Percentiles rank a stretch among this genome's conserved stretches.
phyloP scores from a whole-genome alignment of 2,329 filamentous ascomycete genomes.

The Epichloe elymi region DNA sequence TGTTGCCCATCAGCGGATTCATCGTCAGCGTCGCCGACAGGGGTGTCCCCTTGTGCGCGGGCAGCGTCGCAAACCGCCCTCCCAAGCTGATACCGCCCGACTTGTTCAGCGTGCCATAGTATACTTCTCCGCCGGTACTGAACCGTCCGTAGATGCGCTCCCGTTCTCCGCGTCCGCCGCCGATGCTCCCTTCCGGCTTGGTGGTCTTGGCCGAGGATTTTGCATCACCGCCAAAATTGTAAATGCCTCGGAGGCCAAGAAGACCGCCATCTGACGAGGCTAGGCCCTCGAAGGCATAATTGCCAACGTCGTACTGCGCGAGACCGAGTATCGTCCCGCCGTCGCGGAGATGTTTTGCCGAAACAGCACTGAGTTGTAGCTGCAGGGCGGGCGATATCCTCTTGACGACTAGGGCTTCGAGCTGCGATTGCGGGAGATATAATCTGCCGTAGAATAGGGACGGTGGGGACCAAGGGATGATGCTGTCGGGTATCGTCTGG shows the following conservation, averaged over 20 bases:
- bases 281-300: conserved; percentile 79
- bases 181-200: conserved; percentile 12
- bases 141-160: conserved; percentile 68
- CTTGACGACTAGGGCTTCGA: conserved; percentile 76
- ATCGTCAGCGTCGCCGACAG: conserved; percentile 87
- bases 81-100: conserved; percentile 84
- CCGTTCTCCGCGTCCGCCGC: conserved; percentile 23
- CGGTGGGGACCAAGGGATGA: conserved; percentile 25
- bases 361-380: conserved; percentile 68
- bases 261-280: conserved; percentile 87
- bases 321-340: conserved; percentile 64
- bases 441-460: conserved; percentile 64
- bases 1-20: conserved; percentile 87
- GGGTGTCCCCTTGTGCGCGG: conserved; percentile 69
- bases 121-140: conserved; percentile 82
- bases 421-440: conserved; percentile 69
- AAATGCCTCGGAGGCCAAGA: conserved; percentile 75
- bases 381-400: conserved; percentile 67
- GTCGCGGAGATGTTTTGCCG: conserved; percentile 55
- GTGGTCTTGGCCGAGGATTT: conserved; percentile 22
- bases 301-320: conserved; percentile 71
- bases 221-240: conserved; percentile 75
- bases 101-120: conserved; percentile 92
- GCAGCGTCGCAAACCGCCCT: conserved; percentile 77
- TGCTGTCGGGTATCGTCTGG: conserved; percentile 8